phyloP scores from a whole-genome alignment of 768 basidiomycete species.

The Termitomyces sp. region DNA sequence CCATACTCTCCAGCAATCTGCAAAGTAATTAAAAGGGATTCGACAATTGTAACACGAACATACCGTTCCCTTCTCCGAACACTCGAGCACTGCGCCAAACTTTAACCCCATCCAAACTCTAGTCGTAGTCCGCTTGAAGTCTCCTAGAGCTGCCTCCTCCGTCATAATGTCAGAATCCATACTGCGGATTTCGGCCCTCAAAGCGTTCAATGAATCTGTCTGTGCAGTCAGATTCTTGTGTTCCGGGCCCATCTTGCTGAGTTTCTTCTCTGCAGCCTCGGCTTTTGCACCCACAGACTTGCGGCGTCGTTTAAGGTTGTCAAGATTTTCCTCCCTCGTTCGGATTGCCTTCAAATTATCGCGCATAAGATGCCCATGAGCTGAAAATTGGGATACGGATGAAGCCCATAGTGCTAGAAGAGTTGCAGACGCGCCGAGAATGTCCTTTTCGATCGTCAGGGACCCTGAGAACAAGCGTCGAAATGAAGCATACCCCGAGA shows the following conservation, averaged over 20 bases:
- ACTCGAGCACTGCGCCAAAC: conserved; percentile 84
- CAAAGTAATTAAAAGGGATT: conserved; percentile 1
- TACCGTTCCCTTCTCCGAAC: conserved; percentile 74
- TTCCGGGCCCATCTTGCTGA: conserved; percentile 86
- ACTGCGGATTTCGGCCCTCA: conserved; percentile 72
- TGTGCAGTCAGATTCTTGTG: conserved; percentile 79
- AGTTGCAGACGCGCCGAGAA: conserved; percentile 63
- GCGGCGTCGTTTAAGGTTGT: conserved; percentile 69
- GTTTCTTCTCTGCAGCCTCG: conserved; percentile 82
- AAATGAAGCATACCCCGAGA: conserved; percentile 52
- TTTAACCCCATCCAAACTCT: conserved; percentile 77
- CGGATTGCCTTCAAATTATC: conserved; percentile 80
- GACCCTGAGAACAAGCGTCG: background rate
- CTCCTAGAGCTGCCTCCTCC: conserved; percentile 76
- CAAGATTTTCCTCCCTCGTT: conserved; percentile 78
- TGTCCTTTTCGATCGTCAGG: conserved; percentile 47
- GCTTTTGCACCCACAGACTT: conserved; percentile 65
- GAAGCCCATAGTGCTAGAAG: conserved; percentile 65
- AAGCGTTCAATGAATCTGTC: conserved; percentile 62
- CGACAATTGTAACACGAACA: conserved; percentile 15
- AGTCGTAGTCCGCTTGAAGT: conserved; percentile 74
- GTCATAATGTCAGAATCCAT: conserved; percentile 82
- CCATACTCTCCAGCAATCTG: conserved; percentile 56
- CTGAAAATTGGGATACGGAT: conserved; percentile 66
- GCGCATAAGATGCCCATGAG: conserved; percentile 66